These are phyloP conservation scores for Talaromyces sp. DNA, from an alignment of 2,329 filamentous ascomycete genomes.

Conservation along the genomic window DNA sequence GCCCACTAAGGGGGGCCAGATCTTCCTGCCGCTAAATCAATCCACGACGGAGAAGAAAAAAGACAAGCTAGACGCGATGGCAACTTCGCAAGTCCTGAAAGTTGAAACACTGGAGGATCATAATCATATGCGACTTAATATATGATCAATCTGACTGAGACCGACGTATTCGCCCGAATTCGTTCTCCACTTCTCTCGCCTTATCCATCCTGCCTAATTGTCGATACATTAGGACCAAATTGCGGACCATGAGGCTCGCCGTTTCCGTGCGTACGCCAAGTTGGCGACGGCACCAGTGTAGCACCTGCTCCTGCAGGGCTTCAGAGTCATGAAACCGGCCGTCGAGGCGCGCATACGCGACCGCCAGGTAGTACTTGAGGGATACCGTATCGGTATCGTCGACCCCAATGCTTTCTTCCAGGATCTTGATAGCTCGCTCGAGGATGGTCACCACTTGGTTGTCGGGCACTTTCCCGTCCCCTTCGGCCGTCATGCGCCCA, in stretches of 20 bases:
- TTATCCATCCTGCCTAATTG: slow-evolving; percentile 13
- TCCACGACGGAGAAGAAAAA: not conserved
- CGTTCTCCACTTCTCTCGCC: slow-evolving; percentile 12
- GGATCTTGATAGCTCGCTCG: slow-evolving; percentile 9
- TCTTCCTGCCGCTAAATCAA: not conserved
- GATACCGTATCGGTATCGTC: slow-evolving; percentile 12
- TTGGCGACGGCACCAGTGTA: slow-evolving; percentile 12
- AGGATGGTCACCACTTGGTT: slow-evolving; percentile 6
- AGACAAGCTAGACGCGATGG: not conserved
- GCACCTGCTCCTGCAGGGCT: slow-evolving; percentile 6
- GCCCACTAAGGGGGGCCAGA: not conserved
- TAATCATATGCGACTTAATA: not conserved
- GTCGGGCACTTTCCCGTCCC: slow-evolving; percentile 8
- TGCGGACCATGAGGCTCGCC: slow-evolving; percentile 12
- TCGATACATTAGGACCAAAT: slow-evolving; percentile 12
- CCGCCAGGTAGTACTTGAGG: slow-evolving; percentile 13
- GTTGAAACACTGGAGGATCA: not conserved
- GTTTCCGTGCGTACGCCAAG: slow-evolving; percentile 2
- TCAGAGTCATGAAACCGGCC: slow-evolving; percentile 11
- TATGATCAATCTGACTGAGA: not conserved
- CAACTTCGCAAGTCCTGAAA: not conserved
- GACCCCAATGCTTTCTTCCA: slow-evolving; percentile 9
- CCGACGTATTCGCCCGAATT: slow-evolving; percentile 6
- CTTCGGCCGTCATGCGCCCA: slow-evolving; percentile 13
- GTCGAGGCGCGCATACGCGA: slow-evolving; percentile 12